These are phyloP conservation scores for Termitomyces sp. DNA, from an alignment of 768 basidiomycete species.

Conservation along the genomic window DNA sequence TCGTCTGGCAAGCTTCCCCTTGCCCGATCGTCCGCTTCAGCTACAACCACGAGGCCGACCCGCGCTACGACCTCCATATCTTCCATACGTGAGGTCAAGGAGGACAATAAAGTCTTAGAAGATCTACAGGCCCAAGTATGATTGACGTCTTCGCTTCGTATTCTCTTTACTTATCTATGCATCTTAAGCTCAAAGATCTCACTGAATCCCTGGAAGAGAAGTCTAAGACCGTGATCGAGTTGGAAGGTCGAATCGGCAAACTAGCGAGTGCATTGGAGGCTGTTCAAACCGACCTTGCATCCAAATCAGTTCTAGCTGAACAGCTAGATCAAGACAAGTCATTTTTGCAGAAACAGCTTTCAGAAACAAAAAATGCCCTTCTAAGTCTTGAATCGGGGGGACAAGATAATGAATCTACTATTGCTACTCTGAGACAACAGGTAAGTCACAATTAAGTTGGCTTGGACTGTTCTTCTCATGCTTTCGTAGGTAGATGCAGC, in stretches of 20 bases:
- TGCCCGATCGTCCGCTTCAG: conserved; percentile 24
- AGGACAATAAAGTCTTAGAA: conserved; percentile 52
- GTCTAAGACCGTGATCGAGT: conserved; percentile 41
- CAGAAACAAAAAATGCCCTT: conserved; percentile 38
- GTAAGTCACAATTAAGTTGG: conserved; percentile 33
- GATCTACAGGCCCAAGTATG: conserved; percentile 61
- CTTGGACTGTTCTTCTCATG: conserved; percentile 3
- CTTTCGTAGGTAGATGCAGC: conserved; percentile 48
- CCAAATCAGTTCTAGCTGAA: conserved; percentile 41
- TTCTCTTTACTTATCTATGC: not conserved
- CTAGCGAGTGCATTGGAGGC: conserved; percentile 49
- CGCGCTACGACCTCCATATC: conserved; percentile 60
- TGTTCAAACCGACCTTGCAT: conserved; percentile 43
- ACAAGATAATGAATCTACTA: conserved; percentile 28
- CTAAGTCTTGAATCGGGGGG: conserved; percentile 31
- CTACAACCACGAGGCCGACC: conserved; percentile 38
- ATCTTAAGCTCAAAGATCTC: conserved; percentile 55
- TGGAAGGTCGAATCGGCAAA: conserved; percentile 51
- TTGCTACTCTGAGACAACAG: conserved; percentile 45
- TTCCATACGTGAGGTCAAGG: conserved; percentile 70
- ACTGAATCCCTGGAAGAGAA: conserved; percentile 53
- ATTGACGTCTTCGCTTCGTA: conserved; percentile 10
- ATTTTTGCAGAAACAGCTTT: conserved; percentile 46
- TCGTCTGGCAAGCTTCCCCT: conserved; percentile 29
- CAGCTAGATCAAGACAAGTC: conserved; percentile 49